Conservation (phyloP, 202 grass and related monocot genomes). For the Tripidium arundinaceum region DNA sequence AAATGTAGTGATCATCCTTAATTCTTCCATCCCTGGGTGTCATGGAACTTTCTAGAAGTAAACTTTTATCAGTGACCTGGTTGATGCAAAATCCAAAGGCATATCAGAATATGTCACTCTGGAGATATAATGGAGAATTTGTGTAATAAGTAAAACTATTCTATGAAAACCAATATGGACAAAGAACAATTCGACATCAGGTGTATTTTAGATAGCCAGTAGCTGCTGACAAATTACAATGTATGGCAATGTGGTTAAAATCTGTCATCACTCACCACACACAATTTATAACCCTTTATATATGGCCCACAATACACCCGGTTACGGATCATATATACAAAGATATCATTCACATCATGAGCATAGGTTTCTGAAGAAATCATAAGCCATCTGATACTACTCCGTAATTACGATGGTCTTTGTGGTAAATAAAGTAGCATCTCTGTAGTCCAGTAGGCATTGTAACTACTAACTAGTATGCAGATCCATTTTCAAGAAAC, state of each 20-base stretch:
- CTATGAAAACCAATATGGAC: not conserved
- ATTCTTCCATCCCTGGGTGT: slow-evolving; percentile 66
- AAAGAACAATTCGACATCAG: slow-evolving; percentile 5
- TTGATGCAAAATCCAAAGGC: slow-evolving; percentile 40
- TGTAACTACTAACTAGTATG: not conserved
- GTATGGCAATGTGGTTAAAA: not conserved
- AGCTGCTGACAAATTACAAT: not conserved
- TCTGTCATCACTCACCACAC: not conserved
- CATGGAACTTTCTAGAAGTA: slow-evolving; percentile 52
- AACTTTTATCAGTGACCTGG: slow-evolving; percentile 85
- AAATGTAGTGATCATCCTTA: slow-evolving; percentile 84
- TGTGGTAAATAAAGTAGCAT: not conserved
- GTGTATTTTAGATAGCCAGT: slow-evolving; percentile 7
- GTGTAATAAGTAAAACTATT: not conserved
- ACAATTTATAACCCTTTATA: not conserved
- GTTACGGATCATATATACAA: not conserved
- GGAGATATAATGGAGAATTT: slow-evolving; percentile 1
- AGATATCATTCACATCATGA: not conserved
- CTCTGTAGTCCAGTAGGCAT: not conserved
- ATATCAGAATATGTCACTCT: slow-evolving; percentile 18
- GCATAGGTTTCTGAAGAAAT: not conserved
- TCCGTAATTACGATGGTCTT: not conserved
- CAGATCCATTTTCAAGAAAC: not conserved
- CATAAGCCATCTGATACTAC: not conserved
- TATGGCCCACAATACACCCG: not conserved